Evolutionary conservation across 1,139 yeast species (phyloP), one percentile per base, ranked within the genome.

Genomic region (Geotrichum fermentans): DNA sequence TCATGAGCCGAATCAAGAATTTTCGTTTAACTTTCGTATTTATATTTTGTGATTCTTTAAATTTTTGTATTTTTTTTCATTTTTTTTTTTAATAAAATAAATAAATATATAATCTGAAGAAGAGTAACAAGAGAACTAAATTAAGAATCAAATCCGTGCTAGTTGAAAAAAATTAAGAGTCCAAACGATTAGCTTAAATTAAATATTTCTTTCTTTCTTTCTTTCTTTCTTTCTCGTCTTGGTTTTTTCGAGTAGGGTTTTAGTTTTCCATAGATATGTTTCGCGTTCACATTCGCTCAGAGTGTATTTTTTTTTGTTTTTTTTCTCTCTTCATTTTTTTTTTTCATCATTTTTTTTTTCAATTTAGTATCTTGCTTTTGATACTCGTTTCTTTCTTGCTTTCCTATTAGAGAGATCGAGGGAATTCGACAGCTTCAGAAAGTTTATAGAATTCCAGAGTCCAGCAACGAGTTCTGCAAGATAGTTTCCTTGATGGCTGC

Each of bases 401-500:
- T 24, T 24, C 10, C 10, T 24, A 6, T 24, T 24, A 24, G 28
- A 6, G 6, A 24, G 10, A 24, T 6, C 6, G 10, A 24, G 6
- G 28, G 28, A 24, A 6, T 6, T 24, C 10, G 6, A 6, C 6
- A 6, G 28, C 8, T 24, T 24, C 10, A 24, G 28, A 6, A 6
- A 10, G 10, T 4, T 41, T 58, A 79, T 55, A 87, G 71, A 49
- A 89, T 78, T 45, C 97, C 97, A 58, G 94, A 83, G 61, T 88
- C 96, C 65, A 82, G 80, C 57, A 89, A 74, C 26, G 89, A 75
- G 64, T 89, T 89, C 61, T 87, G 95, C 63, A 89, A 73, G 49
- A 89, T 84, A 3, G 96, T 86, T 65, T 89, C 96, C 63, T 83
- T 84, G 29, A 89, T 90, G 14, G 95, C 95, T 3, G 95, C 95